Evolutionary conservation across 1,284 basidiomycete genomes (phyloP).

Genomic region (Acaromyces ingoldii): DNA sequence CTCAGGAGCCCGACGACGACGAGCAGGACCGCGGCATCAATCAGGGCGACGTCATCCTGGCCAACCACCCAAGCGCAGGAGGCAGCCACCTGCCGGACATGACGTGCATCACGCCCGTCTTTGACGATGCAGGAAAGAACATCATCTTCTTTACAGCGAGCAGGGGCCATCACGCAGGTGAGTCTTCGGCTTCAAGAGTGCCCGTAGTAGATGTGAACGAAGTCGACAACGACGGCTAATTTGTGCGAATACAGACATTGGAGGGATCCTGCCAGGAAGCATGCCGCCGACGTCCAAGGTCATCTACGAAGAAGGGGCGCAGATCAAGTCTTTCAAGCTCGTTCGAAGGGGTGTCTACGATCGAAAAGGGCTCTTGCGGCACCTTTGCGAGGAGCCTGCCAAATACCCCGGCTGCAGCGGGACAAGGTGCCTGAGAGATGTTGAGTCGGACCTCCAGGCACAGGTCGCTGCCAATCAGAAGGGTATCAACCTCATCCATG

Average conservation of each 20-base stretch:
- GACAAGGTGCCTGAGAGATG: constrained; percentile 63
- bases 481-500: constrained; percentile 57
- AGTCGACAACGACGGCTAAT: too few relatives aligned
- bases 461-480: constrained; percentile 96
- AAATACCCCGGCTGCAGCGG: constrained; percentile 59
- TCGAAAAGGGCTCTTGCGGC: constrained; percentile 65
- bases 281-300: constrained; percentile 90
- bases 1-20: constrained; percentile 37
- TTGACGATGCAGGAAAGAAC: constrained; percentile 56
- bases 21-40: constrained; percentile 51
- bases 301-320: constrained; percentile 88
- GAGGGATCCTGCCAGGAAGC: constrained; percentile 70
- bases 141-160: constrained; percentile 91
- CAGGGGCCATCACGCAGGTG: constrained; percentile 66
- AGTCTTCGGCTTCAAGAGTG: too few relatives aligned
- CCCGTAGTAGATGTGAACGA: too few relatives aligned
- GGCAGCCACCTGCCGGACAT: constrained; percentile 67
- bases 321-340: constrained; percentile 88
- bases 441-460: constrained; percentile 87
- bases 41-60: constrained; percentile 84
- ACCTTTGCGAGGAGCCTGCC: constrained; percentile 80
- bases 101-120: constrained; percentile 84
- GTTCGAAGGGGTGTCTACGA: constrained; percentile 78
- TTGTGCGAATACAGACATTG: constrained; percentile 48
- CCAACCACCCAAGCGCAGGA: constrained; percentile 80